Evolutionary conservation across 805 yeast genomes (phyloP), one percentile per base, ranked within the genome.

Genomic region (Metschnikowia picachoensis): DNA sequence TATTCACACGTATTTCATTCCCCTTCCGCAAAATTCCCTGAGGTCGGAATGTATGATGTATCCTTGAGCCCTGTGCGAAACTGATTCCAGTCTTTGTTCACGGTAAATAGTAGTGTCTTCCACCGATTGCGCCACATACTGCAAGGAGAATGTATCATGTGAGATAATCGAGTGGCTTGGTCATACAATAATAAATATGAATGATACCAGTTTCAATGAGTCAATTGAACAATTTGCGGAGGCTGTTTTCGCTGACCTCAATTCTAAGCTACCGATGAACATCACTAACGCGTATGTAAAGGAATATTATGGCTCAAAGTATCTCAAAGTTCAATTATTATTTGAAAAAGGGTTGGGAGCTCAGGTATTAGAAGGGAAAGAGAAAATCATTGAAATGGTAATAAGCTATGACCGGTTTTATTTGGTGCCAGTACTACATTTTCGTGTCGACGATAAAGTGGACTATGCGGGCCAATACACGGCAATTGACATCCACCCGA

Each of bases 371-470:
- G 41, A 16, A 2, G 25, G 1, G 3, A 1, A 17, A 11, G 8
- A 1, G 20, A 13, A 38, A 14, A 36, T 40, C 17, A 30, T 64
- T 10, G 60, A 60, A 11, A 55, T 67, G 34, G 62, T 67, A 1
- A 44, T 68, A 2, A 52, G 60, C 3, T 70, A 49, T 44, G 67
- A 67, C 50, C 51, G 46, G 9, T 57, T 65, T 39, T 70, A 65
- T 48, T 39, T 33, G 17, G 65, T 59, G 1, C 75, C 75, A 0
- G 60, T 67, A 5, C 46, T 64, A 16, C 53, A 60, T 39, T 66
- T 62, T 48, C 54, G 63, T 28, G 35, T 52, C 4, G 52, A 49
- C 32, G 37, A 47, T 4, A 16, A 12, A 14, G 40, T 46, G 12
- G 42, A 40, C 14, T 32, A 16, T 16, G 13, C 16, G 11, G 34